Conservation (phyloP, 2,329 filamentous ascomycete species). For the Aureobasidium subglaciale region DNA sequence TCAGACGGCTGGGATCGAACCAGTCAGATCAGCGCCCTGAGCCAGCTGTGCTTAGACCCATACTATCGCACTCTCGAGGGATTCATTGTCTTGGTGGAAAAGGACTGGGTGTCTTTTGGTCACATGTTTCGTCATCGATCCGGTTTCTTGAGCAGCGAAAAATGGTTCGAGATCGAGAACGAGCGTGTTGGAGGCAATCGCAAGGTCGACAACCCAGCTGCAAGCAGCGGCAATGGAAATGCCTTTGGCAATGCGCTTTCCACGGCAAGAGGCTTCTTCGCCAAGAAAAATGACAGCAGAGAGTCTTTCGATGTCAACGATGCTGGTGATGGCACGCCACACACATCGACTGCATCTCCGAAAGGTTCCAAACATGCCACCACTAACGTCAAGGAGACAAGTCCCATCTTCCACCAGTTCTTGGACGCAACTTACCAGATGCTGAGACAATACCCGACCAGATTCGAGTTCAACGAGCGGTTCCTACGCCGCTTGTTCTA, state of each 20-base stretch:
- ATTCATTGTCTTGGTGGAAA: constrained; percentile 90
- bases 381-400: constrained; percentile 83
- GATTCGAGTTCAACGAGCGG: constrained; percentile 94
- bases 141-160: constrained; percentile 80
- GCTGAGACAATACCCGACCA: constrained; percentile 72
- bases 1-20: constrained; percentile 98
- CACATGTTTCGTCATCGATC: constrained; percentile 96
- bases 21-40: constrained; percentile 83
- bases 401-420: constrained; percentile 96
- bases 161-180: constrained; percentile 86
- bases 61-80: constrained; percentile 92
- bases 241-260: constrained; percentile 80
- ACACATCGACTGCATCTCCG: constrained; percentile 31
- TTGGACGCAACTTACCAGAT: constrained; percentile 91
- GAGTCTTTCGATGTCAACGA: constrained; percentile 58
- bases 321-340: constrained; percentile 37
- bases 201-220: constrained; percentile 38
- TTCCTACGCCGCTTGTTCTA: constrained; percentile 86
- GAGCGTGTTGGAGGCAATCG: constrained; percentile 58
- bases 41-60: constrained; percentile 89
- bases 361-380: constrained; percentile 46
- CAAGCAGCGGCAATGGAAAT: constrained; percentile 57
- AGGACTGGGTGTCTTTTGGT: constrained; percentile 96
- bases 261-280: constrained; percentile 78
- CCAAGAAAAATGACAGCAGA: constrained; percentile 63